These are phyloP conservation scores for Talaromyces wortmannii DNA, from an alignment of 495 filamentous ascomycete species.

Conservation along the genomic window DNA sequence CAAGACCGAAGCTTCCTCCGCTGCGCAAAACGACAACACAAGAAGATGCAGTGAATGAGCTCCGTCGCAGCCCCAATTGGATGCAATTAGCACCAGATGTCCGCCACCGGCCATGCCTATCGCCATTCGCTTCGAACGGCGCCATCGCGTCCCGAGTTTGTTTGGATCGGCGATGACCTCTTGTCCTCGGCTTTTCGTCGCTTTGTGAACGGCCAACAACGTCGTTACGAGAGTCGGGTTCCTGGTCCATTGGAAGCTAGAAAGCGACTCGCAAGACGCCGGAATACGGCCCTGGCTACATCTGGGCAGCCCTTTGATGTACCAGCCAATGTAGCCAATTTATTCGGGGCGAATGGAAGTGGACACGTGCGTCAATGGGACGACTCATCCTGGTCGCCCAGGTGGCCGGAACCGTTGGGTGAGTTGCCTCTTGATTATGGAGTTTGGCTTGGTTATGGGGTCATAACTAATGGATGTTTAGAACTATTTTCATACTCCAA, in stretches of 20 bases:
- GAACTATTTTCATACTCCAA: conserved; percentile 2
- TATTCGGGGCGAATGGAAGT: conserved; percentile 39
- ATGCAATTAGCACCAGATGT: conserved; percentile 22
- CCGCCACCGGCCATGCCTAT: conserved; percentile 38
- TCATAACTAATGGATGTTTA: background rate
- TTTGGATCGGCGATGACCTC: conserved; percentile 51
- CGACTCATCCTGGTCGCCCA: conserved; percentile 20
- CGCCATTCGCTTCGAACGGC: conserved; percentile 24
- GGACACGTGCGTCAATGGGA: conserved; percentile 36
- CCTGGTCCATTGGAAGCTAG: conserved; percentile 57
- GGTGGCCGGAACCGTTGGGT: conserved; percentile 18
- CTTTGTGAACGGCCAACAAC: conserved; percentile 30
- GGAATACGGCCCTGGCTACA: conserved; percentile 40
- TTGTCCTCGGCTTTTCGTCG: conserved; percentile 41
- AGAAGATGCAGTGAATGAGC: too few species aligned
- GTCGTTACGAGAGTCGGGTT: conserved; percentile 45
- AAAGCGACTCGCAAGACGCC: conserved; percentile 41
- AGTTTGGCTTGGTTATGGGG: background rate
- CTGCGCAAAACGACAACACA: too few species aligned
- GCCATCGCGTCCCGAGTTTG: conserved; percentile 26
- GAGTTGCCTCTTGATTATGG: background rate
- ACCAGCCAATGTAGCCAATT: conserved; percentile 27
- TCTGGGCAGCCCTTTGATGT: conserved; percentile 15
- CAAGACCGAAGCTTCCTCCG: conserved; percentile 4
- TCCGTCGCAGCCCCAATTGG: background rate